A percentile compares a stretch with the other conserved stretches of the same genome.
phyloP scores from a whole-genome alignment of 768 basidiomycete genomes.

The Lyophyllum decastes region DNA sequence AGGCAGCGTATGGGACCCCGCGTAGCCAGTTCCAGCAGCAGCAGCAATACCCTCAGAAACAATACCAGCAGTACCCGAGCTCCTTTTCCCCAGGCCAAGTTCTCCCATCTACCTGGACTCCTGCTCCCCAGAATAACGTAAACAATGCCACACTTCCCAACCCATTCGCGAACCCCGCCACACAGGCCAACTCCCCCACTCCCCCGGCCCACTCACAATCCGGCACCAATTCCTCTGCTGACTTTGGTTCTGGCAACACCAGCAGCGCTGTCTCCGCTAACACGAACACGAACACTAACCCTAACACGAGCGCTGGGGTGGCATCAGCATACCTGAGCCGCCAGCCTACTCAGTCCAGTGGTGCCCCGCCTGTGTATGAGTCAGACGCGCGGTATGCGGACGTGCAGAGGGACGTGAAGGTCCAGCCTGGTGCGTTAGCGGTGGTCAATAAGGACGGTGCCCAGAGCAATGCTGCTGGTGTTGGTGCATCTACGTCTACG shows the following conservation, averaged over 20 bases:
- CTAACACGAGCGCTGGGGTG: too few relatives aligned
- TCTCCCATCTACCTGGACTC: not conserved
- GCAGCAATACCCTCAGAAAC: slow-evolving; percentile 10
- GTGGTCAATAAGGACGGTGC: slow-evolving; percentile 1
- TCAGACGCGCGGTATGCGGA: slow-evolving; percentile 17
- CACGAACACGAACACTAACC: not conserved
- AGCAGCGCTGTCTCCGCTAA: not conserved
- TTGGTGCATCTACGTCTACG: not conserved
- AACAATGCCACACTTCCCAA: slow-evolving; percentile 4
- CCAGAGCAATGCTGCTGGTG: not conserved
- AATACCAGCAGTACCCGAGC: slow-evolving; percentile 6
- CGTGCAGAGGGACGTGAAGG: slow-evolving; percentile 21
- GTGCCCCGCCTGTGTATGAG: slow-evolving; percentile 9
- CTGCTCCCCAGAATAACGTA: not conserved
- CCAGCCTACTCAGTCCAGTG: slow-evolving; percentile 10
- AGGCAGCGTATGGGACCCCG: slow-evolving; percentile 11
- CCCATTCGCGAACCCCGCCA: slow-evolving; percentile 9
- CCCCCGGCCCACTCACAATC: slow-evolving; percentile 3
- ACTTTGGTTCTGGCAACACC: not conserved
- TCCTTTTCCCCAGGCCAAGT: slow-evolving; percentile 7
- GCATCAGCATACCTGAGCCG: slow-evolving; percentile 13
- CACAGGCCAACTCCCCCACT: not conserved
- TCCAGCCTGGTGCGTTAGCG: slow-evolving; percentile 3
- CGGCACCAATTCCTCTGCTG: not conserved
- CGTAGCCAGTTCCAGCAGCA: slow-evolving; percentile 16